These are phyloP conservation scores for Pestalotiopsis sp. DNA, from an alignment of 2,329 filamentous ascomycete species.

Conservation along the genomic window DNA sequence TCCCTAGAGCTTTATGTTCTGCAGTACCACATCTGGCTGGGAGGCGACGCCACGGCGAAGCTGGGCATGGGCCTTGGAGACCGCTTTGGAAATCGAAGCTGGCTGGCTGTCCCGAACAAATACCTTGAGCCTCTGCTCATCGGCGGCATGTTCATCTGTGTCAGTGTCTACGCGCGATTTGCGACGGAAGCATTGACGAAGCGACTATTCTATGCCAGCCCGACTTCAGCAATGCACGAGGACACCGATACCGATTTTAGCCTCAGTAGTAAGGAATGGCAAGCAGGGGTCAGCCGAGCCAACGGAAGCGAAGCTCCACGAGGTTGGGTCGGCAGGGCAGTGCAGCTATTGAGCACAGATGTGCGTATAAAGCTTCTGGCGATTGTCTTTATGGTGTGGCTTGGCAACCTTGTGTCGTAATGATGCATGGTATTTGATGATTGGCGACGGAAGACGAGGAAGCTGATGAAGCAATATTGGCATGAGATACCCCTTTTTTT, in stretches of 20 bases:
- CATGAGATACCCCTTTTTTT: neutral
- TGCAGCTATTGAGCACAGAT: neutral
- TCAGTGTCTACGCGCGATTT: constrained; percentile 24
- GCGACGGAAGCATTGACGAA: constrained; percentile 24
- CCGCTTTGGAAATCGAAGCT: neutral
- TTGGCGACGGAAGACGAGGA: neutral
- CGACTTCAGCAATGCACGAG: neutral
- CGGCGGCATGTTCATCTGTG: constrained; percentile 25
- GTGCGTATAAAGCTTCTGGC: constrained; percentile 18
- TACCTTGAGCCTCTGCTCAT: constrained; percentile 28
- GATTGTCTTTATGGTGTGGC: constrained; percentile 24
- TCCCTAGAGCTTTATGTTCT: constrained; percentile 63
- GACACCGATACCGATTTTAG: neutral
- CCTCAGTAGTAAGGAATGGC: neutral
- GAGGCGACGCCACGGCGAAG: constrained; percentile 56
- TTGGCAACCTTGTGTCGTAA: constrained; percentile 24
- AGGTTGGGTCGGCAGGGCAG: neutral
- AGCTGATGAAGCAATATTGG: neutral
- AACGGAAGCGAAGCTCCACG: neutral
- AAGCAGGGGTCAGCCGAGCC: neutral
- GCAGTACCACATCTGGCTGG: constrained; percentile 64
- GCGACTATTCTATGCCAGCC: constrained; percentile 15
- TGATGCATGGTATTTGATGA: neutral
- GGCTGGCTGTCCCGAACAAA: constrained; percentile 18
- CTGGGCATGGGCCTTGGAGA: constrained; percentile 35